Evolutionary conservation across 2,329 filamentous ascomycete species (phyloP), one percentile per base, ranked within the genome.

Genomic region (Cladophialophora chaetospira): DNA sequence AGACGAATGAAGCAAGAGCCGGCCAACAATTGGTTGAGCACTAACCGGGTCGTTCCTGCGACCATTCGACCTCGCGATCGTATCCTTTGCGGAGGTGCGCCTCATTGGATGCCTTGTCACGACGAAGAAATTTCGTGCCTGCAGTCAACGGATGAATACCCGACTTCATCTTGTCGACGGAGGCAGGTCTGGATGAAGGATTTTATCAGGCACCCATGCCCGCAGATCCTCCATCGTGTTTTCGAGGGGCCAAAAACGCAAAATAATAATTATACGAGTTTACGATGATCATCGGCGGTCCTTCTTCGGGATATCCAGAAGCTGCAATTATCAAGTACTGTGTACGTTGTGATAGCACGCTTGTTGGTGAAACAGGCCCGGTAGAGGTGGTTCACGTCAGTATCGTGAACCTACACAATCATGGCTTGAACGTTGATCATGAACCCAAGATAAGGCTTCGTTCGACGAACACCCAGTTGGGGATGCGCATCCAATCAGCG

Each of bases 371-470:
- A 15, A 8, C 36, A 19, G 9, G 36, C n/a, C 5, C 15, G 17
- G 17, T 10, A 19, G 13, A 40, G 36, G 8, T 21, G 36, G 36
- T 19, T 40, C 13, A 13, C n/a, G 19, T n/a, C 10, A 23, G 42
- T 21, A n/a, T 21, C 3, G 42, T 15, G 42, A 28, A 26, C 19
- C 19, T n/a, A 29, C n/a, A 47, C 13, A 23, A 21, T 33, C 23
- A 47, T n/a, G 33, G 25, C 8, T 8, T 23, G 11, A 15, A 9
- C n/a, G 25, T 17, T 6, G 36, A 35, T 23, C 17, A 33, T 10
- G 36, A 25, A n/a, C 42, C 56, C 51, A 58, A 51, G 56, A 43
- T 46, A 35, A 58, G 38, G 38, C 51, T 58, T 55, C 38, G 51
- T 47, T 35, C 13, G 13, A 19, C 4, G 25, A 56, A 56, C 9